Conservation (phyloP, 257 asterid species). For the Solanum lycopersicoides region DNA sequence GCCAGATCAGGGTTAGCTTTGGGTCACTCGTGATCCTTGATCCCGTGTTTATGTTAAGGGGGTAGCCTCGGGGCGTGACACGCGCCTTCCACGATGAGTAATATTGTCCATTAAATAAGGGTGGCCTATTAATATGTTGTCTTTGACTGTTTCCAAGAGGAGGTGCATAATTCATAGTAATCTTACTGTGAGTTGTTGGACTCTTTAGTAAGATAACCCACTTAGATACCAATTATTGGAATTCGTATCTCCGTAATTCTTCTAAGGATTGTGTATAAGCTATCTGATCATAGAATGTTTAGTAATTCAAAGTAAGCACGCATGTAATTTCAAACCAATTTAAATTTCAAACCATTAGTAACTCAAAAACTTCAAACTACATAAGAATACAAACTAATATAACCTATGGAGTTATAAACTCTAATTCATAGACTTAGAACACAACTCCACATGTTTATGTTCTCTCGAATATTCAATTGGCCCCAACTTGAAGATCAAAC, state of each 20-base stretch:
- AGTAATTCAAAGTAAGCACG: neutral
- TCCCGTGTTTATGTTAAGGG: too few relatives aligned
- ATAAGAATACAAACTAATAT: neutral
- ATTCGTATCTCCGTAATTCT: neutral
- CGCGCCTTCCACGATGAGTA: neutral
- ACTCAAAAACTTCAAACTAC: neutral
- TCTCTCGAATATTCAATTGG: neutral
- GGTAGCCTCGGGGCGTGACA: too few relatives aligned
- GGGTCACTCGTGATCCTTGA: too few relatives aligned
- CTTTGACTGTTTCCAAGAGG: neutral
- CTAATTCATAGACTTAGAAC: neutral
- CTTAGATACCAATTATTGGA: neutral
- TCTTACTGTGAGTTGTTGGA: neutral
- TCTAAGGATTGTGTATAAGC: neutral
- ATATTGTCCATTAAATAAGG: neutral
- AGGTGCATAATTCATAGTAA: neutral
- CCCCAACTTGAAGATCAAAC: neutral
- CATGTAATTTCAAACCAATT: neutral
- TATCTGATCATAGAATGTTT: neutral
- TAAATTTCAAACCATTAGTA: too few relatives aligned
- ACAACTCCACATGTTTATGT: neutral
- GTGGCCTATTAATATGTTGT: neutral
- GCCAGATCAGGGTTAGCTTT: too few relatives aligned
- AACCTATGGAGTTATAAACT: neutral
- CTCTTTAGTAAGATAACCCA: neutral